Base-by-base conservation (phyloP, 2,329 filamentous ascomycete species). In the Aspergillus viridinutans region DNA sequence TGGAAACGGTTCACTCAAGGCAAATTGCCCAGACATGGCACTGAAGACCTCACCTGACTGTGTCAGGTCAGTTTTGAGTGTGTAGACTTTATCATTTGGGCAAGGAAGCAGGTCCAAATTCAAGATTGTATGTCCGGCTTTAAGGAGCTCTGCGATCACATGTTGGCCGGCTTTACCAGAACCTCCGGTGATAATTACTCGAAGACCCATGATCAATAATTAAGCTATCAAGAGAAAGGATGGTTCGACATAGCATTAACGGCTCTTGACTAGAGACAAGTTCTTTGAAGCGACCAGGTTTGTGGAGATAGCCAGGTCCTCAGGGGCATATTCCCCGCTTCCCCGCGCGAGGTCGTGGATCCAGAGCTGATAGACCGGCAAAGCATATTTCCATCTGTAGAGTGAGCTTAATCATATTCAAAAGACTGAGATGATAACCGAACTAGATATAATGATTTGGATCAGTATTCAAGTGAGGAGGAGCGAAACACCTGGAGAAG, bases 21-120 rank as follows among this genome's bases (percentile, higher is more conserved):
- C 74, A 71, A 84, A 85, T 62, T 86, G 83, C 0, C 80, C 82
- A 12, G 78, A 80, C 10, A 84, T 66, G 4, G 81, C 81, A 57
- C 81, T 82, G 74, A 81, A 84, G 55, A 82, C 80, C 66, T 84
- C 81, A 23, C 81, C 82, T 45, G 72, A 76, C 62, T 83, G 75
- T 8, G 82, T 83, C 45, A 85, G 75, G 64, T 85, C 82, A 12
- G 78, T 77, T 60, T 81, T 82, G 47, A 85, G 69, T 0, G 82
- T 84, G 67, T 81, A 80, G 50, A 84, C 79, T 28, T 69, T 67
- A 3, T 74, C 77, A 55, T 78, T 76, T 4, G 69, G 64, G 21
- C 80, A 74, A 5, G 78, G 74, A 17, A 73, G 68, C 4, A 84
- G 73, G 62, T 85, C 83, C n/a, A 85, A 69, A 58, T 85, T 85